phyloP scores from a whole-genome alignment of 2,329 filamentous ascomycete genomes.

The Fusarium sp. region DNA sequence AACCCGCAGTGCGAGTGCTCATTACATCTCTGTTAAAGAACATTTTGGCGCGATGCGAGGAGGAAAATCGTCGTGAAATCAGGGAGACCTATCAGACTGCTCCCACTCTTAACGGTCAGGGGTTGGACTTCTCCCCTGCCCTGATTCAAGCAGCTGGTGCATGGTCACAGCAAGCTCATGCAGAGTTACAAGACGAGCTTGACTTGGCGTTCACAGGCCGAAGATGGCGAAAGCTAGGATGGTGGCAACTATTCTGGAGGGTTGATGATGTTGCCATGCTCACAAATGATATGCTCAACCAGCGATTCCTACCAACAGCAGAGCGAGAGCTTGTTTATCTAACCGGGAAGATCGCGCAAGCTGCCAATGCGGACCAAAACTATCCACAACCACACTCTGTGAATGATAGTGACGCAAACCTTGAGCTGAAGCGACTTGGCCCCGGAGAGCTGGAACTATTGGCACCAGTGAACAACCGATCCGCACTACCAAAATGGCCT shows the following conservation, averaged over 20 bases:
- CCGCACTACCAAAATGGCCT: slow-evolving; percentile 68
- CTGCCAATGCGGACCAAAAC: slow-evolving; percentile 41
- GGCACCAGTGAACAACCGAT: slow-evolving; percentile 32
- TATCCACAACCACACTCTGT: slow-evolving; percentile 51
- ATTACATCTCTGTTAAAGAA: slow-evolving; percentile 72
- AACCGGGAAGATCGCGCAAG: slow-evolving; percentile 75
- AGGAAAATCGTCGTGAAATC: slow-evolving; percentile 52
- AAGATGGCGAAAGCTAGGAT: slow-evolving; percentile 81
- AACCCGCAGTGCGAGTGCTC: slow-evolving; percentile 71
- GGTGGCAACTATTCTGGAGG: slow-evolving; percentile 97
- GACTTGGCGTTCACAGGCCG: slow-evolving; percentile 79
- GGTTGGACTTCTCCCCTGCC: slow-evolving; percentile 49
- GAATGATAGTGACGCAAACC: not conserved
- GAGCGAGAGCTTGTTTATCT: slow-evolving; percentile 87
- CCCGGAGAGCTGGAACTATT: slow-evolving; percentile 40
- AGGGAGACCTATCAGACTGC: slow-evolving; percentile 46
- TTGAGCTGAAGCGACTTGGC: slow-evolving; percentile 31
- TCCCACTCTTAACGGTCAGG: slow-evolving; percentile 13
- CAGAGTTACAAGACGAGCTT: slow-evolving; percentile 82
- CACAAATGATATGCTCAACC: slow-evolving; percentile 78
- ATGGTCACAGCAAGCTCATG: slow-evolving; percentile 84
- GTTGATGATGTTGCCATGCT: slow-evolving; percentile 92
- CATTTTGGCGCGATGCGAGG: slow-evolving; percentile 59
- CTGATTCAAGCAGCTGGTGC: slow-evolving; percentile 69
- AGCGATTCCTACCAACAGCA: slow-evolving; percentile 78